Evolutionary conservation across 257 asterid genomes (phyloP).

Genomic region (Striga asiatica): DNA sequence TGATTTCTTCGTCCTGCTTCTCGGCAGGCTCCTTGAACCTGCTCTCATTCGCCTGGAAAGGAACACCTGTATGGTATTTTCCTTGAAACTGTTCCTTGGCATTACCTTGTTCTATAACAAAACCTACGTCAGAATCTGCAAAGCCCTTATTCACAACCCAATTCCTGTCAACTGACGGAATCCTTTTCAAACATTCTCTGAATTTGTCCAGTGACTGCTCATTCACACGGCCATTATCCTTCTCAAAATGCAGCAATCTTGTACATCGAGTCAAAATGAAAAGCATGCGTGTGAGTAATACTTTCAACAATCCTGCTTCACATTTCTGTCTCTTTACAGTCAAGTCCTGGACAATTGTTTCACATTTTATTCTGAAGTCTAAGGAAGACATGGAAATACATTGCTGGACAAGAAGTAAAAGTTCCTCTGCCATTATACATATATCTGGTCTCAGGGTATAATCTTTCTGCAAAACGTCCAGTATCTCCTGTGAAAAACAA

Average conservation of each 20-base stretch:
- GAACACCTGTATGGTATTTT: conserved; percentile 21
- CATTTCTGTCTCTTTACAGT: conserved; percentile 71
- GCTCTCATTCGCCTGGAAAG: conserved; percentile 25
- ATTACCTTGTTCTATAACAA: conserved; percentile 20
- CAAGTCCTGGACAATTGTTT: conserved; percentile 74
- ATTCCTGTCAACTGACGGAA: conserved; percentile 75
- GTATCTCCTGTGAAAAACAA: conserved; percentile 55
- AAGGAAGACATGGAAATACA: conserved; percentile 59
- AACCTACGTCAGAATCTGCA: conserved; percentile 35
- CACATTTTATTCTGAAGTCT: conserved; percentile 76
- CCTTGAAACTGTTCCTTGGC: conserved; percentile 27
- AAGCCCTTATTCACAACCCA: conserved; percentile 58
- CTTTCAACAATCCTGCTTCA: conserved; percentile 51
- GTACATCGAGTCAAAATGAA: conserved; percentile 94
- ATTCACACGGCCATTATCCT: conserved; percentile 68
- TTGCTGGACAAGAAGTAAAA: conserved; percentile 51
- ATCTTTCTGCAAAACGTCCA: conserved; percentile 40
- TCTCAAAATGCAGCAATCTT: conserved; percentile 77
- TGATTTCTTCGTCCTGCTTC: conserved; percentile 18
- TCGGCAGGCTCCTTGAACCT: conserved; percentile 29
- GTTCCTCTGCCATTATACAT: conserved; percentile 51
- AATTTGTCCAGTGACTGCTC: conserved; percentile 68
- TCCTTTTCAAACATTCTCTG: conserved; percentile 67
- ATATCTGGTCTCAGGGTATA: conserved; percentile 42
- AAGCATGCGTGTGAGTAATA: conserved; percentile 80